Base-by-base conservation (phyloP, 2,329 filamentous ascomycete species). In the Xylaria hypoxylon region DNA sequence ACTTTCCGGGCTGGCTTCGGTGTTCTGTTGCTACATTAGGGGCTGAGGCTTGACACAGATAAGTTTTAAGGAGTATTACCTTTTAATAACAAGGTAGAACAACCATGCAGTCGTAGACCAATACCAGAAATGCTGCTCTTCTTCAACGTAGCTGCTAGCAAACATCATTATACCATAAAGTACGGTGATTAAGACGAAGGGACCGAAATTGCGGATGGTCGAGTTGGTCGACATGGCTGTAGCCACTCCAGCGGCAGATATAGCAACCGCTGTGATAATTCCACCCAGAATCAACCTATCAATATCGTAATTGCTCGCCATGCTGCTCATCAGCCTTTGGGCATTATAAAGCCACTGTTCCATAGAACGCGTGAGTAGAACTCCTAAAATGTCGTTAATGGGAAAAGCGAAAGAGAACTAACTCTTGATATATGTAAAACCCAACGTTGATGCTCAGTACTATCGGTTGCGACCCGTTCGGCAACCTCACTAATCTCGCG, bases 61-160 rank as follows among this genome's bases (percentile, higher is more conserved):
- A n/a, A 33, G 3, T 62, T 60, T 60, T 52, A 26, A 35, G 22
- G n/a, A 24, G 38, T 17, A 59, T 64, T 69, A 80, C 74, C 81
- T 79, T 70, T 82, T 84, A 47, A 86, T 70, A 35, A 82, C 83
- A 13, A 90, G 79, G 33, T 84, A 81, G 1, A 83, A 79, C 35
- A 91, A 76, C 92, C 92, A 96, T 6, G 88, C 86, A 0, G 91
- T 89, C 0, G 90, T 87, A 1, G 88, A 80, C 94, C 95, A 98
- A 80, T 99, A 98, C 96, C 96, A 99, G 77, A 97, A 97, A 72
- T 98, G 93, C 56, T 99, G 96, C 78, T 99, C 96, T 80, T 99
- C 96, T 79, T 99, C 96, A 2, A 99, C 93, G 77, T 96, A 99
- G 75, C 94, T 98, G 77, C 93, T 97, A 10, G 94, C 95, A 80